Percentiles rank a stretch among this genome's conserved stretches.
These are phyloP conservation scores for Claviceps sorghi DNA, from an alignment of 2,329 filamentous ascomycete species.

Conservation along the genomic window DNA sequence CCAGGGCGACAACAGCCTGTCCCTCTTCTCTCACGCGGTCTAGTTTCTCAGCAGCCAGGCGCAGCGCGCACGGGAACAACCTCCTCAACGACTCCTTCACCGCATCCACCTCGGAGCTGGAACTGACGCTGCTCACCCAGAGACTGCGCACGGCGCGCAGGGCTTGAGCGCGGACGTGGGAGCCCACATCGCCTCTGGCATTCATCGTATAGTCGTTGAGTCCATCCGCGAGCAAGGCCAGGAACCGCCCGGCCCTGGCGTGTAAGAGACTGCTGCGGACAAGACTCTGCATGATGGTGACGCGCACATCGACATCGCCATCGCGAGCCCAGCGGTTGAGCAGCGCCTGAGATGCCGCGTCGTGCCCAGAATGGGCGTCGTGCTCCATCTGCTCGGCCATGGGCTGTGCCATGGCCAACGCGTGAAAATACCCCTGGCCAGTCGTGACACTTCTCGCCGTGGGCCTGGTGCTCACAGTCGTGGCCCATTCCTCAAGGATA, in stretches of 20 bases:
- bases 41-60: constrained; percentile 75
- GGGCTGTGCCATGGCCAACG: constrained; percentile 35
- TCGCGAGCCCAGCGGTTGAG: constrained; percentile 38
- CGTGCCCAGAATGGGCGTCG: constrained; percentile 7
- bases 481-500: constrained; percentile 32
- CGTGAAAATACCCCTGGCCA: constrained; percentile 38
- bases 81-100: constrained; percentile 17
- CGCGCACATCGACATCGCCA: constrained; percentile 34
- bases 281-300: constrained; percentile 41
- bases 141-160: constrained; percentile 60
- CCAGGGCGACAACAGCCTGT: constrained; percentile 35
- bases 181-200: constrained; percentile 78
- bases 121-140: constrained; percentile 24
- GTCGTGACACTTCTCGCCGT: constrained; percentile 21
- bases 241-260: constrained; percentile 25
- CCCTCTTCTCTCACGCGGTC: constrained; percentile 67
- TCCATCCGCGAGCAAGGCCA: constrained; percentile 36
- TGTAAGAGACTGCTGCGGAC: constrained; percentile 30
- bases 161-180: constrained; percentile 67
- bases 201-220: constrained; percentile 87
- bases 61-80: constrained; percentile 38
- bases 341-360: constrained; percentile 30
- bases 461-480: constrained; percentile 22
- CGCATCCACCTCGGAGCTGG: constrained; percentile 11
- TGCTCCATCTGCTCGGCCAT: constrained; percentile 14